Evolutionary conservation across 192 early-diverging fungal genomes (phyloP).

Genomic region (Gaertneriomyces semiglobifer): DNA sequence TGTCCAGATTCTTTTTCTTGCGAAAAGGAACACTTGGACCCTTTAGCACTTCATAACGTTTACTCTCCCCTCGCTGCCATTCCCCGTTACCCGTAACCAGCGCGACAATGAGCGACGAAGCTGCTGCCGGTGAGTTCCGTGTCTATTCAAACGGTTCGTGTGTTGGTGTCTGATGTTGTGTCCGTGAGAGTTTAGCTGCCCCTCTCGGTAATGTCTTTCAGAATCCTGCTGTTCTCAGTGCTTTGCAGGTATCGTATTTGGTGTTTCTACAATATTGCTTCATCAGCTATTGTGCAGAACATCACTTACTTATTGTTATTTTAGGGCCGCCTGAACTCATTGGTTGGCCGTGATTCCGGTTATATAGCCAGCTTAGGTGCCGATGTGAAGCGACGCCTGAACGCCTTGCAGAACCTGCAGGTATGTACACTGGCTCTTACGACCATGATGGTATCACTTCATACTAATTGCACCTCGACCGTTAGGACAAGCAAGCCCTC

Average conservation of each 20-base stretch:
- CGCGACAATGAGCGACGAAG: no score
- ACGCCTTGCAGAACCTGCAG: slow-evolving; percentile 85
- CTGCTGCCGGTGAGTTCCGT: no score
- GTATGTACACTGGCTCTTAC: slow-evolving; percentile 23
- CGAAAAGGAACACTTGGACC: no score
- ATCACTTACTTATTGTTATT: slow-evolving; percentile 25
- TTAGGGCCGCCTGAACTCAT: slow-evolving; percentile 71
- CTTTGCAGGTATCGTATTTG: slow-evolving; percentile 30
- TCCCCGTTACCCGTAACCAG: no score
- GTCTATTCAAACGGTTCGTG: no score
- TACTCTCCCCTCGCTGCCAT: no score
- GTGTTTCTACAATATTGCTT: not conserved
- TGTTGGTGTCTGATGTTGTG: no score
- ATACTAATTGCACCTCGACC: slow-evolving; percentile 13
- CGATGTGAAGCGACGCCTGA: slow-evolving; percentile 79
- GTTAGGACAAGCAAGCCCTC: slow-evolving; percentile 68
- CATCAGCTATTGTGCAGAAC: not conserved
- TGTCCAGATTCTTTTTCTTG: no score
- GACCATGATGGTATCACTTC: not conserved
- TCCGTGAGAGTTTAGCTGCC: no score
- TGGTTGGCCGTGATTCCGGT: slow-evolving; percentile 71
- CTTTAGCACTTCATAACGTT: no score
- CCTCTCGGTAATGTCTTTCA: slow-evolving; percentile 27
- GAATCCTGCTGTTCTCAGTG: slow-evolving; percentile 36
- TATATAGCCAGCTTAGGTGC: slow-evolving; percentile 51